Evolutionary conservation across 129 eudicot species (phyloP), one percentile per base, ranked within the genome.

Genomic region (Pulicaria dysenterica): DNA sequence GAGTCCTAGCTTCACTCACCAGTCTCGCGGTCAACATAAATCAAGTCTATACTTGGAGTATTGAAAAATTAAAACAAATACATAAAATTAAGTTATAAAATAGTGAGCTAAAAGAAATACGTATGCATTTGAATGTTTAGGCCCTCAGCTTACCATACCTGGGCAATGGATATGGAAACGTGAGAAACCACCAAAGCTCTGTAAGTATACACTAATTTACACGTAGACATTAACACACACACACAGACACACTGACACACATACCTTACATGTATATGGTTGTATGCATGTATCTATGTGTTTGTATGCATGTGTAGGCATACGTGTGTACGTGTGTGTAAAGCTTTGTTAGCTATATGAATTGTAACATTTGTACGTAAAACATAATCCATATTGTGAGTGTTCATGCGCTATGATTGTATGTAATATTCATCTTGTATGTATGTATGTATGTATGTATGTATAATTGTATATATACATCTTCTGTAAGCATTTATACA

Each of bases 101-200:
- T 24, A 24, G 31, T 24, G 31, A 24, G 31, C 31, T 24, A 24
- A 24, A 24, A 24, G 31, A 24, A 0, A 24, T 24, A 24, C 31
- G 2, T 42, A 44, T 38, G 5, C 34, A 40, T 56, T 79, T 78
- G 14, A 75, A 60, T 82, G 51, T 15, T 78, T 89, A 92, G 97
- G 97, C 97, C 72, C 91, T 92, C 12, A 92, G 97, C 85, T 73
- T 84, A 66, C 96, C 97, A 41, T 92, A 92, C 91, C 67, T 92
- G 73, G 90, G 87, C 77, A 79, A 72, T 79, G 91, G 76, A 73
- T 77, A 93, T 51, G 81, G 84, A 79, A 83, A 77, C 82, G 64
- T 54, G 84, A 81, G 83, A 81, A 84, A 75, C 58, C 87, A 77
- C 12, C 85, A 73, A 42, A 76, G 69, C 4, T 53, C 79, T 61